These are phyloP conservation scores for Eimeria maxima DNA, from an alignment of 169 alveolate genomes.

Conservation along the genomic window DNA sequence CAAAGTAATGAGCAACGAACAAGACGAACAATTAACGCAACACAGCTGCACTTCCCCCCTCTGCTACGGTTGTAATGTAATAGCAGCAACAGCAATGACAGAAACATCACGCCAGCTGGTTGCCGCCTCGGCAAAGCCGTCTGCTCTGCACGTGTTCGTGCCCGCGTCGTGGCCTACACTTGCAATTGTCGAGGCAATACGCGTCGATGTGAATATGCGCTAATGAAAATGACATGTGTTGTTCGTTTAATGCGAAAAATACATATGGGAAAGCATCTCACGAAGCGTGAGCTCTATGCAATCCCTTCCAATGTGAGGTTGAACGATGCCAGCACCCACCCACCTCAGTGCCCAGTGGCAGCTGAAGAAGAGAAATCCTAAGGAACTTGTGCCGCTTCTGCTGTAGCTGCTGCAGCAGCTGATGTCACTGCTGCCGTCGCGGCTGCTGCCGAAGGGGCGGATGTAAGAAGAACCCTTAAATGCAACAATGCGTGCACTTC, in stretches of 20 bases:
- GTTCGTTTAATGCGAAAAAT: not conserved
- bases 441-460: conserved; percentile 9
- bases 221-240: not conserved
- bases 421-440: not conserved
- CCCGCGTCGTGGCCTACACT: not conserved
- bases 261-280: not conserved
- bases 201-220: not conserved
- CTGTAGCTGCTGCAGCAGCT: not conserved
- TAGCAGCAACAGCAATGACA: not conserved
- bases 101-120: not conserved
- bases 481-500: not conserved
- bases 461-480: not conserved
- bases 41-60: not conserved
- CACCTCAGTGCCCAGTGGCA: conserved; percentile 12
- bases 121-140: too few relatives aligned
- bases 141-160: too few relatives aligned
- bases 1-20: not conserved
- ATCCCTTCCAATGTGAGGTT: not conserved
- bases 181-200: not conserved
- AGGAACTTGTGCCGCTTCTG: not conserved
- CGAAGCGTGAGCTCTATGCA: not conserved
- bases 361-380: conserved; percentile 17
- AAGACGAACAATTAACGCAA: not conserved
- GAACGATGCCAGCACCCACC: not conserved
- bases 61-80: not conserved